Evolutionary conservation across 148 eudicot species (phyloP).

Genomic region (Rhododendron simsii): DNA sequence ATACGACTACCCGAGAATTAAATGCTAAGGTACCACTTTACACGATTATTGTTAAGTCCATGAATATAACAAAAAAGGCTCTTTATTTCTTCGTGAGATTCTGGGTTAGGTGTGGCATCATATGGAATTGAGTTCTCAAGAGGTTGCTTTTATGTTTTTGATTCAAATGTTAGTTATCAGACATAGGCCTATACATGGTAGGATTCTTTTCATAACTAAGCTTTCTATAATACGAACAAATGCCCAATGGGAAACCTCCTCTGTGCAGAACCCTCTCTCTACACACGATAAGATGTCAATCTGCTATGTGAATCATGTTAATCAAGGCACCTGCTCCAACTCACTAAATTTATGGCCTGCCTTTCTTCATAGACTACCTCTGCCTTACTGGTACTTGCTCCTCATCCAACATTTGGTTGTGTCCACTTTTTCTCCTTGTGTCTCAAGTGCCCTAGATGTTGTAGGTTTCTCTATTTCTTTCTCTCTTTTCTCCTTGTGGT

Average conservation of each 20-base stretch:
- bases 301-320: not conserved
- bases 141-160: not conserved
- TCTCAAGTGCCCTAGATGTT: not conserved
- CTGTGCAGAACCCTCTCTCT: not conserved
- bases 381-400: not conserved
- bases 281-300: not conserved
- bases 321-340: not conserved
- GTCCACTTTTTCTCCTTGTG: not conserved
- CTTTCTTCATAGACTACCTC: not conserved
- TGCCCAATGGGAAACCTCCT: not conserved
- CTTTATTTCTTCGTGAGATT: not conserved
- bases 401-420: not conserved
- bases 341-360: not conserved
- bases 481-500: not conserved
- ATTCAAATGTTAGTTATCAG: not conserved
- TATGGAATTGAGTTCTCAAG: not conserved
- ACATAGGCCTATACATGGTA: not conserved
- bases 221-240: not conserved
- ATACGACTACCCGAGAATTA: constrained; percentile 59
- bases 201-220: not conserved
- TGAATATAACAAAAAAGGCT: not conserved
- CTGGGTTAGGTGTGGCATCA: not conserved
- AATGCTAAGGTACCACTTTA: constrained; percentile 67
- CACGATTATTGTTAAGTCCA: not conserved
- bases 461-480: not conserved